Percentiles rank a stretch among this genome's conserved stretches.
These are phyloP conservation scores for Zygosaccharomyces sapae DNA, from an alignment of 1,139 yeast genomes.

Conservation along the genomic window DNA sequence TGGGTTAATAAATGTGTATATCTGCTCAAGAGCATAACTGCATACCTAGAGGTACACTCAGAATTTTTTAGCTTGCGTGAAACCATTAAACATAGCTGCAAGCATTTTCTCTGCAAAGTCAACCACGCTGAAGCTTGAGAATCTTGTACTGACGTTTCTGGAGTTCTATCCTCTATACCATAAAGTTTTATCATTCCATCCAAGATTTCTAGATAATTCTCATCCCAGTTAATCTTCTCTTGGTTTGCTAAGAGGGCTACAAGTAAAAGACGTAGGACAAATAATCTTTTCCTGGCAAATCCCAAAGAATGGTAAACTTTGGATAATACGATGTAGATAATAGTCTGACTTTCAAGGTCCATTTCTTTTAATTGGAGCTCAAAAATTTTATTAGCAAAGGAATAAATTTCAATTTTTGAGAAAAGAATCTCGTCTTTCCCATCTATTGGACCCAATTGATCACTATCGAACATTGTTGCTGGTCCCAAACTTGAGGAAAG, in stretches of 20 bases:
- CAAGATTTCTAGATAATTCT: constrained; percentile 38
- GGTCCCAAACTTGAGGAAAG: constrained; percentile 3
- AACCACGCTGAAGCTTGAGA: constrained; percentile 47
- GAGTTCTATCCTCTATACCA: constrained; percentile 36
- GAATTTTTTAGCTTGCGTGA: constrained; percentile 51
- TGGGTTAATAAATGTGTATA: constrained; percentile 49
- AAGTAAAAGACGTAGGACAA: constrained; percentile 60
- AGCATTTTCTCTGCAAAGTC: constrained; percentile 53
- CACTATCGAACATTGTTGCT: neutral
- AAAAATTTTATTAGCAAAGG: constrained; percentile 46
- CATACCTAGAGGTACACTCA: constrained; percentile 45
- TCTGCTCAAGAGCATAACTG: constrained; percentile 52
- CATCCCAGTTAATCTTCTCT: constrained; percentile 30
- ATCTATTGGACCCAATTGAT: constrained; percentile 14
- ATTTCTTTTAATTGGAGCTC: constrained; percentile 42
- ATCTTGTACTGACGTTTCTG: constrained; percentile 26
- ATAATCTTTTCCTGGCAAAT: constrained; percentile 62
- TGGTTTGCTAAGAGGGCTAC: constrained; percentile 46
- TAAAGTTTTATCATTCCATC: constrained; percentile 43
- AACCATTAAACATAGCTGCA: constrained; percentile 51
- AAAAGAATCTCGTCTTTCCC: constrained; percentile 34
- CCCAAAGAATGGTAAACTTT: constrained; percentile 60
- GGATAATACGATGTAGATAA: constrained; percentile 64
- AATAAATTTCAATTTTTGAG: constrained; percentile 44
- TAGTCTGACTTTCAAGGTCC: constrained; percentile 49